phyloP scores from a whole-genome alignment of 768 basidiomycete genomes.

The Fistulinella prunicolor region DNA sequence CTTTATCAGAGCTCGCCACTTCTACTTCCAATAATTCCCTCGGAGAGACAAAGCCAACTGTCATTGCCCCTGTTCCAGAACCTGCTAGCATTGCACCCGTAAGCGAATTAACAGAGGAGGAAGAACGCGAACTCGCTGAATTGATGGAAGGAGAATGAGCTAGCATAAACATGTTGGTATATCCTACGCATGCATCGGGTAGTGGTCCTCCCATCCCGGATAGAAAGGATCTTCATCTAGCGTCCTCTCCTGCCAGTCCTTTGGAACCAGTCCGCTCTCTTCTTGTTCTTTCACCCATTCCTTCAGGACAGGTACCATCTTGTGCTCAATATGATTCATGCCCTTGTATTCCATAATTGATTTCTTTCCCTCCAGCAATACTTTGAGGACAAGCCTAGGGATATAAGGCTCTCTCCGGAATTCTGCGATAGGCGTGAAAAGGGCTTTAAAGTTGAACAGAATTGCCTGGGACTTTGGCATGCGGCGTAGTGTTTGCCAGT shows the following conservation, averaged over 20 bases:
- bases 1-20: slow-evolving; percentile 22
- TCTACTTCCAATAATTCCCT: slow-evolving; percentile 24
- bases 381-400: slow-evolving; percentile 43
- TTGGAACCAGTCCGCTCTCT: slow-evolving; percentile 42
- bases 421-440: slow-evolving; percentile 48
- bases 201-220: slow-evolving; percentile 41
- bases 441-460: slow-evolving; percentile 51
- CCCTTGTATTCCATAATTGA: slow-evolving; percentile 45
- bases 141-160: slow-evolving; percentile 48
- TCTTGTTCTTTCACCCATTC: slow-evolving; percentile 50
- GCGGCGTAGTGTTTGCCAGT: slow-evolving; percentile 54
- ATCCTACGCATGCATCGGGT: slow-evolving; percentile 15
- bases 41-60: slow-evolving; percentile 13
- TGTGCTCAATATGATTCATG: slow-evolving; percentile 41
- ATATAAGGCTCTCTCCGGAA: slow-evolving; percentile 47
- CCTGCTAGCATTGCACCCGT: slow-evolving; percentile 28
- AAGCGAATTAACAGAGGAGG: slow-evolving; percentile 72
- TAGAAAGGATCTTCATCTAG: slow-evolving; percentile 51
- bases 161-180: neutral
- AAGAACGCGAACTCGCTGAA: slow-evolving; percentile 86
- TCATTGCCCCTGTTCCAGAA: slow-evolving; percentile 29
- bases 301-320: slow-evolving; percentile 43
- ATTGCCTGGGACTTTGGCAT: slow-evolving; percentile 47
- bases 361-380: slow-evolving; percentile 40
- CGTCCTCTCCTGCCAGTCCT: slow-evolving; percentile 48